Evolutionary conservation across 2,329 filamentous ascomycete genomes (phyloP), one percentile per base, ranked within the genome.

Genomic region (Beauveria sp.): DNA sequence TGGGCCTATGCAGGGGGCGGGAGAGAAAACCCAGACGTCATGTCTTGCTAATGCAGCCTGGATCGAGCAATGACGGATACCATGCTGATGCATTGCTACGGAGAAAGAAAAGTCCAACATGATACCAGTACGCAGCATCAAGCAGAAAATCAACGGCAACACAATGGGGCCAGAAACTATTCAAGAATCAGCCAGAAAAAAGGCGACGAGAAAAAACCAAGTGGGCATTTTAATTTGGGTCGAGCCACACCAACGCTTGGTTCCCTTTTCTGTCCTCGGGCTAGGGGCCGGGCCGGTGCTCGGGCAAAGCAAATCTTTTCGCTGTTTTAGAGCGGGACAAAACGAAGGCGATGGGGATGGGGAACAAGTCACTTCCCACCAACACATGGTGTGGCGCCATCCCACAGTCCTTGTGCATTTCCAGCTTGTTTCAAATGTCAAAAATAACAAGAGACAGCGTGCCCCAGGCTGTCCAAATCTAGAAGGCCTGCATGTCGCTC

Each of bases 281-380:
- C 57, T 51, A 52, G 57, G 57, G 57, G 34, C 57, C 57, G 57
- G 57, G 30, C 57, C 57, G 57, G 56, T 55, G 56, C 46, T 50
- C 56, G 46, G 46, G 20, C 57, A 52, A 59, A 50, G 34, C 34
- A 38, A 38, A 38, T 38, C 34, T 38, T 38, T 38, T 38, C 34
- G 14, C 34, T 38, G 34, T 38, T 38, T 38, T 38, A 38, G 34
- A 38, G 34, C 34, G 34, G 34, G 34, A 38, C 34, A 38, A 16
- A 20, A 10, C 28, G 26, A 51, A 51, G 42, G 22, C 38, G 47
- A 47, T 24, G 34, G 14, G 38, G n/a, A 45, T 22, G 22, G 56
- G 46, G 22, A 59, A 51, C 24, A 24, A 24, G 30, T 14, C 16
- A 12, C 7, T 45, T 40, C 14, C 38, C 20, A 40, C 10, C 38